Evolutionary conservation across 2,329 filamentous ascomycete genomes (phyloP).

Genomic region (Ascochyta viciae-villosae): DNA sequence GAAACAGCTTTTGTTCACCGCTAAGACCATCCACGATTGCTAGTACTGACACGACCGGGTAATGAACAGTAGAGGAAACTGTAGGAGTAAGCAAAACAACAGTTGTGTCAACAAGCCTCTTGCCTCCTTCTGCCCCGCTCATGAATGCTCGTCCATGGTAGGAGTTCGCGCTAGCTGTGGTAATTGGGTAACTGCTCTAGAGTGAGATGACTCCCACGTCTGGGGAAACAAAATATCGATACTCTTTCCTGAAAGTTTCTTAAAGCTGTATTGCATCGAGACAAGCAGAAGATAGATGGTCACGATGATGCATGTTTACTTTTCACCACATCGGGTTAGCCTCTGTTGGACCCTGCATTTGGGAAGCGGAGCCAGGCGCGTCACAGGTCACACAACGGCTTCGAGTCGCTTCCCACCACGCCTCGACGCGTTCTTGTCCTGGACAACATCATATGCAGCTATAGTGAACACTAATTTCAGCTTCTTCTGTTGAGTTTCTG

Average conservation of each 20-base stretch:
- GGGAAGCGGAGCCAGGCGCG: background rate
- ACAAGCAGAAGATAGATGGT: too few relatives aligned
- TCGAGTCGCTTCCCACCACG: background rate
- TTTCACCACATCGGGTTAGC: background rate
- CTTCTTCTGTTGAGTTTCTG: background rate
- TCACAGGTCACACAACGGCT: constrained; percentile 11
- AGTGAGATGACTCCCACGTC: background rate
- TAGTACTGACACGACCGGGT: background rate
- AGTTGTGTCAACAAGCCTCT: background rate
- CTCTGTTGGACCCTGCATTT: constrained; percentile 3
- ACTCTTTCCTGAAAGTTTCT: too few relatives aligned
- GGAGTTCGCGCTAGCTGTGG: background rate
- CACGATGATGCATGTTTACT: background rate
- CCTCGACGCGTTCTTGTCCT: background rate
- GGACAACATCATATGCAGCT: background rate
- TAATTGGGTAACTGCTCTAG: background rate
- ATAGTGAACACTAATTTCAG: background rate
- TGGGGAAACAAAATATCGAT: too few relatives aligned
- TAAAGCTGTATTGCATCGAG: too few relatives aligned
- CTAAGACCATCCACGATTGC: too few relatives aligned
- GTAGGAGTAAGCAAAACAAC: too few relatives aligned
- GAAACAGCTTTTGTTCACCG: background rate
- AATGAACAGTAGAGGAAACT: too few relatives aligned
- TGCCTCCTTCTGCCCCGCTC: background rate
- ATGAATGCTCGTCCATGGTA: background rate